Conservation (phyloP, 306 rosid species). For the Cyamopsis tetragonoloba region DNA sequence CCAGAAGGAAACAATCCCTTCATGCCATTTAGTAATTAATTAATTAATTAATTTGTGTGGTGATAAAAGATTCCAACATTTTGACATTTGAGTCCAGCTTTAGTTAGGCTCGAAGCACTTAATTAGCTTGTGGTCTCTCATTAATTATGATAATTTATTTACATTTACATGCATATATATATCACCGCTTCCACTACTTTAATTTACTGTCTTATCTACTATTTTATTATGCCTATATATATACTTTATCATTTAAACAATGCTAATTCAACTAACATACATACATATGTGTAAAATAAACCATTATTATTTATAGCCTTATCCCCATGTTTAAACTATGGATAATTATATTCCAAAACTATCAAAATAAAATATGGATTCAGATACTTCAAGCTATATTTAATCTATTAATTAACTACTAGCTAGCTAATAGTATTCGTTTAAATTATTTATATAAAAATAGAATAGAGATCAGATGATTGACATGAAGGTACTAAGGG, state of each 20-base stretch:
- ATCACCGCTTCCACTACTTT: slow-evolving; percentile 15
- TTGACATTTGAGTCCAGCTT: slow-evolving; percentile 20
- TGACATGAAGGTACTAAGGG: slow-evolving; percentile 21
- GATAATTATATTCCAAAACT: too few relatives aligned
- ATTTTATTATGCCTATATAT: slow-evolving; percentile 19
- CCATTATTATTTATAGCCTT: slow-evolving; percentile 9
- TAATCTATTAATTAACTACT: not conserved
- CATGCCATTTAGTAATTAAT: not conserved
- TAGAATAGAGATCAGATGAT: too few relatives aligned
- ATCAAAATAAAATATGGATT: slow-evolving; percentile 10
- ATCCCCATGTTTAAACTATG: slow-evolving; percentile 16
- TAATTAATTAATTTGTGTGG: too few relatives aligned
- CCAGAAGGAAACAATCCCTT: slow-evolving; percentile 21
- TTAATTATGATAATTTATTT: slow-evolving; percentile 11
- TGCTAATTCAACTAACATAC: not conserved
- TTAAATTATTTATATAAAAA: too few relatives aligned
- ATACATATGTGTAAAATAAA: not conserved
- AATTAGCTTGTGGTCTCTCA: not conserved
- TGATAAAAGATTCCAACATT: slow-evolving; percentile 47
- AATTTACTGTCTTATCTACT: slow-evolving; percentile 39
- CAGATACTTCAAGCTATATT: not conserved
- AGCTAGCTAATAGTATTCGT: too few relatives aligned
- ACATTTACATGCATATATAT: not conserved
- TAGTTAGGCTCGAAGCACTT: slow-evolving; percentile 20
- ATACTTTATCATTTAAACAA: not conserved